phyloP scores from a whole-genome alignment of 192 early-diverging fungal species.

The Backusella tarrabulga region DNA sequence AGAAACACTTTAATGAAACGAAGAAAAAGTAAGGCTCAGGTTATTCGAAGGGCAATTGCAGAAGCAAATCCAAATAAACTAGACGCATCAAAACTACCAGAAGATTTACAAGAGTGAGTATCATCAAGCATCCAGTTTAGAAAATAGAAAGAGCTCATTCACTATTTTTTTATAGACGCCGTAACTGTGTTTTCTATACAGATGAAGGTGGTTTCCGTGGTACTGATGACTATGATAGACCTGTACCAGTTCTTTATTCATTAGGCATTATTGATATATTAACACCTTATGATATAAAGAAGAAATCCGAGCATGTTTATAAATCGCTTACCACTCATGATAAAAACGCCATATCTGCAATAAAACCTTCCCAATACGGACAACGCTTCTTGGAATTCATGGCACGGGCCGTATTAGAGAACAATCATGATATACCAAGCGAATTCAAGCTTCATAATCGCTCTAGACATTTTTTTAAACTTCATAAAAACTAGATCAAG shows the following conservation, averaged over 20 bases:
- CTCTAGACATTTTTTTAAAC: neutral
- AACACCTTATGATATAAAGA: constrained; percentile 90
- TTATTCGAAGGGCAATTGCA: constrained; percentile 53
- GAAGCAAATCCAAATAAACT: constrained; percentile 59
- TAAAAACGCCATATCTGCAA: constrained; percentile 76
- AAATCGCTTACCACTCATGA: constrained; percentile 77
- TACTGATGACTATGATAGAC: constrained; percentile 71
- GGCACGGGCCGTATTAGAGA: constrained; percentile 55
- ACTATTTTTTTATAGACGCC: constrained; percentile 42
- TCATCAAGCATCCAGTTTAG: neutral
- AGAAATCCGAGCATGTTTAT: constrained; percentile 88
- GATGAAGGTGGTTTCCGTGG: constrained; percentile 90
- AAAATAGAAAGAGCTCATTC: neutral
- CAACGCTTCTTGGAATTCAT: constrained; percentile 90
- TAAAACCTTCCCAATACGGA: constrained; percentile 87
- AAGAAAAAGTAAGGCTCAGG: constrained; percentile 55
- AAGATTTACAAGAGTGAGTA: constrained; percentile 32
- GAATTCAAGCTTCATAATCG: constrained; percentile 18
- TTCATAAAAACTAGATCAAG: neutral
- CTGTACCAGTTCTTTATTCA: constrained; percentile 81
- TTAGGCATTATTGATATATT: constrained; percentile 98
- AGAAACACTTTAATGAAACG: constrained; percentile 43
- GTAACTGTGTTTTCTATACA: constrained; percentile 83
- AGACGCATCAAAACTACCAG: constrained; percentile 60
- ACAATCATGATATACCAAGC: constrained; percentile 47